phyloP scores from a whole-genome alignment of 169 alveolate genomes.

The Eimeria tenella region DNA sequence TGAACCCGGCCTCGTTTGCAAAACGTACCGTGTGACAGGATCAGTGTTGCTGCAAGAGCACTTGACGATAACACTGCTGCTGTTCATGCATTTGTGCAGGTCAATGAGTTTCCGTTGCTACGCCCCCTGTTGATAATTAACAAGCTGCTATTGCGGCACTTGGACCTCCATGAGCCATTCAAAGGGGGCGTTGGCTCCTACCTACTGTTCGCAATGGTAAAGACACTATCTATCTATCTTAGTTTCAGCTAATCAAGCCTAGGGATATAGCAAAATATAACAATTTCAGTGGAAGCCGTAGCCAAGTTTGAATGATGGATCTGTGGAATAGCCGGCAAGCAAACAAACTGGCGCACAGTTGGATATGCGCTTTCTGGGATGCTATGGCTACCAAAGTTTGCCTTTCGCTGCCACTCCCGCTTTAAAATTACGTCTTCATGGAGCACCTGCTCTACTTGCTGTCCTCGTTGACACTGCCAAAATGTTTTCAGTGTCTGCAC shows the following conservation, averaged over 20 bases:
- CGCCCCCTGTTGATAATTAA: constrained; percentile 82
- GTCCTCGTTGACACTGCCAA: not conserved
- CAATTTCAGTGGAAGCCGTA: not conserved
- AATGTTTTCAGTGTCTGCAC: constrained; percentile 27
- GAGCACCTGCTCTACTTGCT: not conserved
- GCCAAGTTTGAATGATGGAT: not conserved
- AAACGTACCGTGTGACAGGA: too few relatives aligned
- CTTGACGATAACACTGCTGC: not conserved
- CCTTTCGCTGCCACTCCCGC: not conserved
- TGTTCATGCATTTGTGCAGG: constrained; percentile 22
- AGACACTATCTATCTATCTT: not conserved
- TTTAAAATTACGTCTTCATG: not conserved
- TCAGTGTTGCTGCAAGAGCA: too few relatives aligned
- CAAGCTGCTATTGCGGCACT: constrained; percentile 80
- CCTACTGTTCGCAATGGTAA: constrained; percentile 80
- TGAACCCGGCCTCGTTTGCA: too few relatives aligned
- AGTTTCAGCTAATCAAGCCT: not conserved
- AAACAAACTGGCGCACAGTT: not conserved
- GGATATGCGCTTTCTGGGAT: not conserved
- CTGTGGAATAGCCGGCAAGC: not conserved
- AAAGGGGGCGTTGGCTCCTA: constrained; percentile 85
- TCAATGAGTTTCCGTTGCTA: constrained; percentile 77
- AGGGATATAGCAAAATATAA: not conserved
- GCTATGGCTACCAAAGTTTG: too few relatives aligned
- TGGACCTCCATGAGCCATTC: constrained; percentile 80